Evolutionary conservation across 2,329 filamentous ascomycete genomes (phyloP).

Genomic region (Alternaria sp.): DNA sequence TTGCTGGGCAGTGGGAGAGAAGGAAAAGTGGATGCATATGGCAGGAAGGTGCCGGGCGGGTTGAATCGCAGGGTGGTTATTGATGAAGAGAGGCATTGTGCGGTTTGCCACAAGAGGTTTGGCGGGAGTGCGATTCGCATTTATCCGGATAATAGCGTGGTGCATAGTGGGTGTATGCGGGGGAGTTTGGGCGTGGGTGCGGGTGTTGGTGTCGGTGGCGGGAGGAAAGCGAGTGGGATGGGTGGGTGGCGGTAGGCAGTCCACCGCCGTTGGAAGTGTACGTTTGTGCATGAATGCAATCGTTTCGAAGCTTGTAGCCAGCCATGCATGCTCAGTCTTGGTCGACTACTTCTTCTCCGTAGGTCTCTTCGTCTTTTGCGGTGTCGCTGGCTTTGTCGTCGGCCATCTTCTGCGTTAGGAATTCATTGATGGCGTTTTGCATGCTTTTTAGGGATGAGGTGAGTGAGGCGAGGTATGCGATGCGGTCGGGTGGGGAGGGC

Average conservation of each 20-base stretch:
- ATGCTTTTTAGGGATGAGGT: slow-evolving; percentile 64
- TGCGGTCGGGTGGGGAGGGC: slow-evolving; percentile 60
- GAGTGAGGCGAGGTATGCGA: slow-evolving; percentile 67
- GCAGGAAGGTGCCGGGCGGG: slow-evolving; percentile 59
- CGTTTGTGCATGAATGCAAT: too few relatives aligned
- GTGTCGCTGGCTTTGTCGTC: slow-evolving; percentile 66
- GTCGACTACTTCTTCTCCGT: slow-evolving; percentile 80
- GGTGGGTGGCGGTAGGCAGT: slow-evolving; percentile 10
- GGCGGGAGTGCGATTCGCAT: slow-evolving; percentile 92
- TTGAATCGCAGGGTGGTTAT: slow-evolving; percentile 77
- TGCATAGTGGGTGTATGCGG: slow-evolving; percentile 60
- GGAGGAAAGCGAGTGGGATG: slow-evolving; percentile 20
- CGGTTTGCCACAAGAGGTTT: slow-evolving; percentile 91
- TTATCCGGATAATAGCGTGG: slow-evolving; percentile 71
- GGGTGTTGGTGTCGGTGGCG: slow-evolving; percentile 55
- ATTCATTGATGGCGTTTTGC: slow-evolving; percentile 74
- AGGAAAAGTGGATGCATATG: slow-evolving; percentile 61
- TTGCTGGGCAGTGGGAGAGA: slow-evolving; percentile 72
- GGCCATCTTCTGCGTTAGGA: slow-evolving; percentile 77
- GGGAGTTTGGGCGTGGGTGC: slow-evolving; percentile 31
- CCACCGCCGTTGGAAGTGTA: background rate
- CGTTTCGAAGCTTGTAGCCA: background rate
- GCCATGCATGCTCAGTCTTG: slow-evolving; percentile 59
- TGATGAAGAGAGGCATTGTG: slow-evolving; percentile 86
- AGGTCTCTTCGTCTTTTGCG: slow-evolving; percentile 71